Percentiles rank a stretch among this genome's conserved stretches.
These are phyloP conservation scores for Centrapalus pauciflorus DNA, from an alignment of 129 eudicot species.

Conservation along the genomic window DNA sequence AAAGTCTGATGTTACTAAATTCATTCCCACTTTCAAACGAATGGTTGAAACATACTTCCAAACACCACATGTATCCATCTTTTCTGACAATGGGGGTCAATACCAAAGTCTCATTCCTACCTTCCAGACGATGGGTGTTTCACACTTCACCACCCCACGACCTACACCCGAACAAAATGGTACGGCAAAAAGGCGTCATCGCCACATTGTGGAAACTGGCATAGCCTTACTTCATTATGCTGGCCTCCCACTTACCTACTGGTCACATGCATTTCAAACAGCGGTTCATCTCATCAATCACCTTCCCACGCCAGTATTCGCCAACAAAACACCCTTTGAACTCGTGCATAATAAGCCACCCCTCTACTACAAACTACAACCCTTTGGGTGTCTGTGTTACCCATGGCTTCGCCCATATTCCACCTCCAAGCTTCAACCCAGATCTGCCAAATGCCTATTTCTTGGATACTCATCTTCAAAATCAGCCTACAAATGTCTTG, in stretches of 20 bases:
- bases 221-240: background rate
- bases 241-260: background rate
- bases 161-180: no score
- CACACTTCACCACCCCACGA: no score
- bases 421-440: background rate
- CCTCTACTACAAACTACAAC: background rate
- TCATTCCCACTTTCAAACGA: no score
- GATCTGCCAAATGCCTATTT: background rate
- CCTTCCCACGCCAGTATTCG: background rate
- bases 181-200: background rate
- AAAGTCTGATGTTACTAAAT: no score
- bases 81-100: no score
- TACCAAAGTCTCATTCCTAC: no score
- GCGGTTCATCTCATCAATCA: background rate
- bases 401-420: background rate
- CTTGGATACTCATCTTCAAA: background rate
- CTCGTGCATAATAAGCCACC: background rate
- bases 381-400: background rate
- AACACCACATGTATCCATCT: no score
- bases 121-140: no score
- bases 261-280: conserved; percentile 1
- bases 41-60: no score
- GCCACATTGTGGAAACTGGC: background rate
- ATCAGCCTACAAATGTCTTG: background rate
- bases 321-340: background rate